These are phyloP conservation scores for Xylaria arbuscula DNA, from an alignment of 2,329 filamentous ascomycete genomes.

Conservation along the genomic window DNA sequence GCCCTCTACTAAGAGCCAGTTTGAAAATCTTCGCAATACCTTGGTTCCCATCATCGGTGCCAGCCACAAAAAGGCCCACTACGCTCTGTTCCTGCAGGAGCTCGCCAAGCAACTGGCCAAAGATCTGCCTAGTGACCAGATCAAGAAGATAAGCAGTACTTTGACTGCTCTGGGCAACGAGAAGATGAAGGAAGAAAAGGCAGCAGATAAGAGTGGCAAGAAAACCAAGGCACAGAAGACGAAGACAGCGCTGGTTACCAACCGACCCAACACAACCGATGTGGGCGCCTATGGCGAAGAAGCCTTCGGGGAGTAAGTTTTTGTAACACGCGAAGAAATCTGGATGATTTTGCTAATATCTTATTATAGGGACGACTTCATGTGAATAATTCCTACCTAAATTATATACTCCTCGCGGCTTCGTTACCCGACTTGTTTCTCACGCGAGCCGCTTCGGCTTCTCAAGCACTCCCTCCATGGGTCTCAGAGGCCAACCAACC, in stretches of 20 bases:
- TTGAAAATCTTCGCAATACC: slow-evolving; percentile 79
- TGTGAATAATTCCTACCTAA: slow-evolving; percentile 63
- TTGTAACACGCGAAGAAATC: neutral
- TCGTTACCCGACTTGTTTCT: slow-evolving; percentile 21
- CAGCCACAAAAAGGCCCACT: slow-evolving; percentile 89
- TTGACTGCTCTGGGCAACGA: slow-evolving; percentile 94
- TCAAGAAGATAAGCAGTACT: slow-evolving; percentile 92
- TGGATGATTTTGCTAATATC: slow-evolving; percentile 12
- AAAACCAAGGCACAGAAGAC: slow-evolving; percentile 97
- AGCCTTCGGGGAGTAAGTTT: slow-evolving; percentile 81
- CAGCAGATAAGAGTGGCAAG: slow-evolving; percentile 91
- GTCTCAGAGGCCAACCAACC: slow-evolving; percentile 11
- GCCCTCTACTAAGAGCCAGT: slow-evolving; percentile 87
- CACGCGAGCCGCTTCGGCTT: slow-evolving; percentile 29
- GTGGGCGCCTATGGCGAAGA: slow-evolving; percentile 83
- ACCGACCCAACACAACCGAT: slow-evolving; percentile 72
- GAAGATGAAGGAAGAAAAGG: slow-evolving; percentile 99
- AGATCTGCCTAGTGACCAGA: slow-evolving; percentile 89
- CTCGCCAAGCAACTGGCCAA: slow-evolving; percentile 88
- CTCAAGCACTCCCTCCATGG: slow-evolving; percentile 5
- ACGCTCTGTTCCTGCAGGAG: slow-evolving; percentile 89
- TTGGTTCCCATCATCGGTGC: slow-evolving; percentile 80
- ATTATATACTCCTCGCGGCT: slow-evolving; percentile 38
- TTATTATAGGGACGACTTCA: slow-evolving; percentile 73
- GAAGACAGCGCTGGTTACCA: slow-evolving; percentile 83